phyloP scores from a whole-genome alignment of 2,329 filamentous ascomycete genomes.

The Pyrenochaeta sp. region DNA sequence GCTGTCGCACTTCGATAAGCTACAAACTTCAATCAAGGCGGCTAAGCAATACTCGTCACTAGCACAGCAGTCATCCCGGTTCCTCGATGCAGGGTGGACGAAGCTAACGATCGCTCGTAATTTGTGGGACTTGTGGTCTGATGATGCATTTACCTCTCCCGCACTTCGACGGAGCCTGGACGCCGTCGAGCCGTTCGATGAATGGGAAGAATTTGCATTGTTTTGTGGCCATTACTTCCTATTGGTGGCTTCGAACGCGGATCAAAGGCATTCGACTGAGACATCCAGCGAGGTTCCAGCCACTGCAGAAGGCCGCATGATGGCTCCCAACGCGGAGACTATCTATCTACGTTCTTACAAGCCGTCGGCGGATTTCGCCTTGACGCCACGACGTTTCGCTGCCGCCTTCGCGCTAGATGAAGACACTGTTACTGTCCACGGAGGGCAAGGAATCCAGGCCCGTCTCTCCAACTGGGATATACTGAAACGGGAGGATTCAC shows the following conservation, averaged over 20 bases:
- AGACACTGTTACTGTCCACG: slow-evolving; percentile 51
- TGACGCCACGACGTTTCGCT: slow-evolving; percentile 50
- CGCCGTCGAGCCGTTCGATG: slow-evolving; percentile 83
- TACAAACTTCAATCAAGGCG: slow-evolving; percentile 80
- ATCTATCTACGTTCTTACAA: slow-evolving; percentile 26
- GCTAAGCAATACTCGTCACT: slow-evolving; percentile 74
- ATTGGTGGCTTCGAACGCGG: slow-evolving; percentile 67
- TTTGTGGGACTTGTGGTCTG: slow-evolving; percentile 85
- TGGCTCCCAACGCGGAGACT: slow-evolving; percentile 10
- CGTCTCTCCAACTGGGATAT: slow-evolving; percentile 57
- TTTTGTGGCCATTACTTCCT: slow-evolving; percentile 88
- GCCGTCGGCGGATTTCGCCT: slow-evolving; percentile 10
- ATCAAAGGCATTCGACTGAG: slow-evolving; percentile 17
- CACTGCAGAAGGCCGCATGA: slow-evolving; percentile 5
- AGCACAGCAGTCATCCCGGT: slow-evolving; percentile 73
- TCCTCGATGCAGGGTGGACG: slow-evolving; percentile 73
- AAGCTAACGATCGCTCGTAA: slow-evolving; percentile 67
- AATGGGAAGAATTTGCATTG: slow-evolving; percentile 93
- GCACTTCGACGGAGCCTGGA: slow-evolving; percentile 71
- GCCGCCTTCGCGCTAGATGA: slow-evolving; percentile 44
- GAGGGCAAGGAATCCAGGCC: slow-evolving; percentile 58
- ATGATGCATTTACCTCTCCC: slow-evolving; percentile 69
- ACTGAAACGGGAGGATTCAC: slow-evolving; percentile 37
- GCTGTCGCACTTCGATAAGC: slow-evolving; percentile 82
- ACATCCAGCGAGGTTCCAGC: slow-evolving; percentile 6